These are phyloP conservation scores for Monilinia vaccinii-corymbosi DNA, from an alignment of 2,329 filamentous ascomycete genomes.

Conservation along the genomic window DNA sequence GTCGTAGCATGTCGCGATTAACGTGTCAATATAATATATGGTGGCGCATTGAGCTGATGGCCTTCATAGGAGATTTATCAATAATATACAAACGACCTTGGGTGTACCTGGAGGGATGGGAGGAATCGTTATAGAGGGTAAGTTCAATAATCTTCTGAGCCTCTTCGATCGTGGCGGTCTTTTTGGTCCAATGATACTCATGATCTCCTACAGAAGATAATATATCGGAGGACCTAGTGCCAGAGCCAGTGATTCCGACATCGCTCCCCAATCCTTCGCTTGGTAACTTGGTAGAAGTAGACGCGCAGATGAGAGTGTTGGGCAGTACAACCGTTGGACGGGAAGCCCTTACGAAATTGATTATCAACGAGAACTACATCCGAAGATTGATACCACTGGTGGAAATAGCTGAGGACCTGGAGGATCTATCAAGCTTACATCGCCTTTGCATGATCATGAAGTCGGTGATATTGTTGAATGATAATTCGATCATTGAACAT, in stretches of 20 bases:
- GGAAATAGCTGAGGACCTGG: slow-evolving; percentile 80
- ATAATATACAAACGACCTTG: slow-evolving; percentile 65
- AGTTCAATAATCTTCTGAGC: background rate
- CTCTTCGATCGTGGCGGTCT: background rate
- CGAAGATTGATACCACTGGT: slow-evolving; percentile 78
- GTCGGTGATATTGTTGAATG: slow-evolving; percentile 86
- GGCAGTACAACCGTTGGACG: slow-evolving; percentile 66
- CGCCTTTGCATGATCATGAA: slow-evolving; percentile 98
- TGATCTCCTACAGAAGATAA: slow-evolving; percentile 55
- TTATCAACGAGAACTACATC: slow-evolving; percentile 81
- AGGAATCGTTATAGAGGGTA: slow-evolving; percentile 42
- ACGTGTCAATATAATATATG: background rate
- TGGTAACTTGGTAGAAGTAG: slow-evolving; percentile 75
- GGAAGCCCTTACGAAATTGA: slow-evolving; percentile 78
- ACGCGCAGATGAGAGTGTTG: slow-evolving; percentile 71
- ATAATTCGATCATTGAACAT: slow-evolving; percentile 88
- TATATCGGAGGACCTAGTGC: slow-evolving; percentile 73
- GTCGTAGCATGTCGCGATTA: slow-evolving; percentile 21
- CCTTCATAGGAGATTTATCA: slow-evolving; percentile 73
- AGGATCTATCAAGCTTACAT: slow-evolving; percentile 79
- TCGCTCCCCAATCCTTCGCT: slow-evolving; percentile 71
- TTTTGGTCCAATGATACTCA: background rate
- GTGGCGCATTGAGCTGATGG: slow-evolving; percentile 6
- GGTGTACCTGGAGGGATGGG: slow-evolving; percentile 62
- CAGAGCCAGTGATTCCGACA: slow-evolving; percentile 63